These are phyloP conservation scores for Mantamonas sphyraenae DNA, from an alignment of 78 protist species.

Conservation along the genomic window DNA sequence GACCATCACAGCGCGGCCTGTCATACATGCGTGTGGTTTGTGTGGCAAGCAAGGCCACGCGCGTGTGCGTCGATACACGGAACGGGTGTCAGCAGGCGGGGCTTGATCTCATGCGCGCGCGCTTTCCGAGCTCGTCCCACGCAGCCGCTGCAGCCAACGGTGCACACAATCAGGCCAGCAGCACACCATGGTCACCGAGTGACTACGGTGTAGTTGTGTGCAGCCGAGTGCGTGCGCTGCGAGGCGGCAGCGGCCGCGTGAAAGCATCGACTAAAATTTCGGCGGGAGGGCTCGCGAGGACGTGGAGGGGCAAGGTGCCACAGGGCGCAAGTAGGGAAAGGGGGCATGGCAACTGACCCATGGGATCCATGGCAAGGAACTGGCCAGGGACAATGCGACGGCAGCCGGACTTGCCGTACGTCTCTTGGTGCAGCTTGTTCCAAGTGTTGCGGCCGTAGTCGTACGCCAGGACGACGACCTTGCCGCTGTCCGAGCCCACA, in stretches of 20 bases:
- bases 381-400: conserved; percentile 94
- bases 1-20: not conserved
- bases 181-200: conserved; percentile 40
- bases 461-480: conserved; percentile 78
- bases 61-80: too few species aligned
- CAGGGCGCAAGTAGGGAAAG: too few species aligned
- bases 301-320: too few species aligned
- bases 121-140: not conserved
- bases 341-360: too few species aligned
- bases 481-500: conserved; percentile 90
- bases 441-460: conserved; percentile 33
- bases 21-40: too few species aligned
- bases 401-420: conserved; percentile 92
- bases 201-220: too few species aligned
- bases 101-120: not conserved
- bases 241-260: not conserved
- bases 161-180: too few species aligned
- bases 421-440: conserved; percentile 78
- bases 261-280: too few species aligned
- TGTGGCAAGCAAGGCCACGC: too few species aligned
- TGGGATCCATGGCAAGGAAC: conserved; percentile 91
- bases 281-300: too few species aligned
- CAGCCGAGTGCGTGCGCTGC: not conserved
- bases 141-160: too few species aligned
- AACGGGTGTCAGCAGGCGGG: too few species aligned